Base-by-base conservation (phyloP, 352 stramenopile species). In the Albugo laibachii region DNA sequence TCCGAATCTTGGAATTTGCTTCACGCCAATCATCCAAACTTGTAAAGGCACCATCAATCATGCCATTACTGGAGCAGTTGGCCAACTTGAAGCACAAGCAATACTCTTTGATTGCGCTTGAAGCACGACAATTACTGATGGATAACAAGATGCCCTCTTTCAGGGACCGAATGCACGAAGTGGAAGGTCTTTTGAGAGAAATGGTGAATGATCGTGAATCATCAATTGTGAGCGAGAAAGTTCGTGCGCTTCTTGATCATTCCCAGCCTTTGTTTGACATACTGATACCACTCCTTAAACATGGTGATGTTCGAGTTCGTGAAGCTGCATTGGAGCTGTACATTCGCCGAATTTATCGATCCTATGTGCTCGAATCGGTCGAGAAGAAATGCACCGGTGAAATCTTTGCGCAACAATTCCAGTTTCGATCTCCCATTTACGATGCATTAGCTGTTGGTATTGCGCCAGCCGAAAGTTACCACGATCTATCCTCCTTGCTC, bases 61-160 rank as follows among this genome's bases (percentile, higher is more conserved):
- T 87, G 56, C 63, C 80, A 36, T 61, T 94, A 27, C 63, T 96
- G 2, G 83, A 94, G 53, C 63, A 76, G 16, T 63, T 96, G 13
- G 71, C 80, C 8, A 83, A 81, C 41, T 80, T 95, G 53, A 81
- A 84, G 58, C 73, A 91, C 53, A 86, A 85, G 44, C 59, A 82
- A 55, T 97, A 97, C 69, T 94, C 86, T 41, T 59, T 89, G 12
- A 69, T 98, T 36, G 86, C 94, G 11, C 69, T 98, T 47, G 74
- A 94, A 57, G 95, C 93, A 19, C 78, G 93, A 51, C 95, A 97
- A 58, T 68, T 98, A 36, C 66, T 99, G 10, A 92, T 98, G 44
- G 75, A 97, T 59, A 85, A 95, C 62, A 97, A 95, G 60, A 96
- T 97, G 69, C 92, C 94, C 34, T 96, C 85, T 48, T 93, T 97